Base-by-base conservation (phyloP, 2,329 filamentous ascomycete genomes). In the Verticillium zaregamsianum region DNA sequence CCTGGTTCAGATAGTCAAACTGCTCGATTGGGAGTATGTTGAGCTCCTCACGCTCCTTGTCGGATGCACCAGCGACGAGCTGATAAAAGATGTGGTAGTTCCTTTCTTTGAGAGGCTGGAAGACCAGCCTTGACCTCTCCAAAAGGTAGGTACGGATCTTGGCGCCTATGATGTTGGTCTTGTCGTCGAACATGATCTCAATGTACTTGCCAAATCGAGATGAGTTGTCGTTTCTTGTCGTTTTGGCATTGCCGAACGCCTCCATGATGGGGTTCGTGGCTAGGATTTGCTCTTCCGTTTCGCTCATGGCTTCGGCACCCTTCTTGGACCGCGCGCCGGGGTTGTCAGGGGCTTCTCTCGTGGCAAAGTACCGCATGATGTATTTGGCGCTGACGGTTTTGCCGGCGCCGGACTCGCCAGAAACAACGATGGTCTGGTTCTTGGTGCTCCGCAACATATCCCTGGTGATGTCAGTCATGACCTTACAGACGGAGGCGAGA, bases 81-180 rank as follows among this genome's bases (percentile, higher is more conserved):
- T 99, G 95, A 77, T 99, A 99, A 80, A 99, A 99, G 70, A 99
- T 94, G 77, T 99, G 95, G 79, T 99, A 99, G 76, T 99, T 99
- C 68, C 95, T 87, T 80, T 99, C 95, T 79, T 97, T 98, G 66
- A 97, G 81, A 52, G 95, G 95, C 74, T 99, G 95, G 77, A 98
- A 99, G 20, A 98, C 95, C 70, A 99, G 82, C 79, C 95, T 90
- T 65, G 95, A 98, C 64, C 95, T 91, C 76, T 99, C 95, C 55
- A 99, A 82, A 67, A 99, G 82, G 73, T 99, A 99, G 61, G 93
- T 97, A 69, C 95, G 86, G 73, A 99, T 99, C 80, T 96, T 96
- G 61, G 95, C 95, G 68, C 95, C 95, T 72, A 98, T 97, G 70
- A 99, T 99, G 74, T 96, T 95, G 65, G 92, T 97, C 71, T 90